Conservation (phyloP, 306 rosid genomes). For the Vigna nakashimae region DNA sequence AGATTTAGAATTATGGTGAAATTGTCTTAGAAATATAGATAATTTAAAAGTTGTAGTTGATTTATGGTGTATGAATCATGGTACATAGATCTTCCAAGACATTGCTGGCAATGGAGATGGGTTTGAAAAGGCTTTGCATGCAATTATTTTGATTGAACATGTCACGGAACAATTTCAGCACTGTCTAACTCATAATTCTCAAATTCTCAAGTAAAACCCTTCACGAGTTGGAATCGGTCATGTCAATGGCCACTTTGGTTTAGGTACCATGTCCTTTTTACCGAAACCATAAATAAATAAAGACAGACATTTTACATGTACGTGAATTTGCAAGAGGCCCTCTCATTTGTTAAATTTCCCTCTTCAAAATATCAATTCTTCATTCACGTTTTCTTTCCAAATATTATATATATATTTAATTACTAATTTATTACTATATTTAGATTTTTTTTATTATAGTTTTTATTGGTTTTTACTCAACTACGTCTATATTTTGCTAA, state of each 20-base stretch:
- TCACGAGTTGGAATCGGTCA: conserved; percentile 16
- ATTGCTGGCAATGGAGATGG: neutral
- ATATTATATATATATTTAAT: too few species aligned
- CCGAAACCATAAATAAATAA: neutral
- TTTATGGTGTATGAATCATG: neutral
- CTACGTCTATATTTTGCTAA: too few species aligned
- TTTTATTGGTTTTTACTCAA: too few species aligned
- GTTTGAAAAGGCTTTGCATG: neutral
- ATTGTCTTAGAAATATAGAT: too few species aligned
- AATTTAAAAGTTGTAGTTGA: too few species aligned
- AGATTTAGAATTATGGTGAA: too few species aligned
- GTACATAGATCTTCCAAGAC: neutral
- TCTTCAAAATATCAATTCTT: too few species aligned
- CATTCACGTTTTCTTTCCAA: too few species aligned
- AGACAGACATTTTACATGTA: neutral
- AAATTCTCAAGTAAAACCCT: neutral
- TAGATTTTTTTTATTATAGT: too few species aligned
- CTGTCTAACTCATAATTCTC: neutral
- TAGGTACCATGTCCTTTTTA: conserved; percentile 15
- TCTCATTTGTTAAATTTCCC: neutral
- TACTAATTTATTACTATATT: too few species aligned
- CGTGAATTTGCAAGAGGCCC: neutral
- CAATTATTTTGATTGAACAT: conserved; percentile 30
- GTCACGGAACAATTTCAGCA: neutral
- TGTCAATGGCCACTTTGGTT: conserved; percentile 11